Percentiles rank a stretch among this genome's conserved stretches.
Evolutionary conservation across 345 rosid genomes (phyloP).

Genomic region (Lepidium sativum): DNA sequence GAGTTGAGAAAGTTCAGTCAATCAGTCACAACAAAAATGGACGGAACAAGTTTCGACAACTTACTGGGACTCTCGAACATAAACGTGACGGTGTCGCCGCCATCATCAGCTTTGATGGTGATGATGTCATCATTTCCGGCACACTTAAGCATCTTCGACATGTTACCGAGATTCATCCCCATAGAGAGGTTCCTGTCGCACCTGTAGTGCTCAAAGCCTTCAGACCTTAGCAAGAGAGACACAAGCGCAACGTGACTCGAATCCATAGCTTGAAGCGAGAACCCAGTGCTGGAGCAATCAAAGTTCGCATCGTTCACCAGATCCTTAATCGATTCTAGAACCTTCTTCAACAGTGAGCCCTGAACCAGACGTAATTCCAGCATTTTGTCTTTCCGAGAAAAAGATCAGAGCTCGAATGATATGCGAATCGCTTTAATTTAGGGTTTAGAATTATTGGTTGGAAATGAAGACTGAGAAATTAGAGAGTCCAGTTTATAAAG

Average conservation of each 20-base stretch:
- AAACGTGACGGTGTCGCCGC: constrained; percentile 91
- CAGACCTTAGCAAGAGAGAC: constrained; percentile 79
- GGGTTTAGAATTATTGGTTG: constrained; percentile 12
- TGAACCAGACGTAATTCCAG: constrained; percentile 88
- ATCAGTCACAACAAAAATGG: not conserved
- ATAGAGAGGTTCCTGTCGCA: constrained; percentile 88
- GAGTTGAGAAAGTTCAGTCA: not conserved
- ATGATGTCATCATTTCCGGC: constrained; percentile 95
- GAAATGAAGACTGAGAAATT: not conserved
- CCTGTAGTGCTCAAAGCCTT: constrained; percentile 96
- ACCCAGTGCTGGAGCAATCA: constrained; percentile 93
- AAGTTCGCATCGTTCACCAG: constrained; percentile 93
- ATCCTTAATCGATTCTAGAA: constrained; percentile 86
- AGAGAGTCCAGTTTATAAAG: not conserved
- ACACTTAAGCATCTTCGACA: constrained; percentile 92
- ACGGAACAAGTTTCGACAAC: constrained; percentile 12
- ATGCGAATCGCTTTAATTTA: not conserved
- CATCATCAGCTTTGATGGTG: constrained; percentile 95
- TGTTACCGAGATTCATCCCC: constrained; percentile 89
- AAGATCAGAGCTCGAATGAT: not conserved
- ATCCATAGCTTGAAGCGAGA: constrained; percentile 99
- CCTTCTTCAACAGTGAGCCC: constrained; percentile 93
- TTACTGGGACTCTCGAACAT: constrained; percentile 98
- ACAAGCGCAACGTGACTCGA: constrained; percentile 98
- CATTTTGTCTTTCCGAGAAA: constrained; percentile 30